Evolutionary conservation across 228 moss, liverwort and hornwort genomes (phyloP), one percentile per base, ranked within the genome.

Genomic region (Sphagnum magellanicum): DNA sequence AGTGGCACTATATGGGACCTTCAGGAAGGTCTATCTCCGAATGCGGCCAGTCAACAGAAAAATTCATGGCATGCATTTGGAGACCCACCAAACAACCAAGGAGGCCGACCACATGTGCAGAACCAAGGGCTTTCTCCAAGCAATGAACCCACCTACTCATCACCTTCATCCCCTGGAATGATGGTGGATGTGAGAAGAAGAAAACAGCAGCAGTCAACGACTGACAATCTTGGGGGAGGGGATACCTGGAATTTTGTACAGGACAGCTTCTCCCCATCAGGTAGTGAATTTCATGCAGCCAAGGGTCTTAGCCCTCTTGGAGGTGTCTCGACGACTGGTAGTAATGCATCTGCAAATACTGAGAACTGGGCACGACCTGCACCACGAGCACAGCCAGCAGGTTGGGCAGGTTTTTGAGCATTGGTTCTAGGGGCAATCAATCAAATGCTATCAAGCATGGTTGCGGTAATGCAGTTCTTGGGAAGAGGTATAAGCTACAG

Each of bases 1-100:
- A 82, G 81, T 72, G 97, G 90, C 76, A 88, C 97, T 4, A 93
- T 98, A 53, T 93, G 97, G 97, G 97, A 98, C 70, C 88, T 93
- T 52, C 97, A 98, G 79, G 91, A 98, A 63, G 97, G 97, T 48
- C 79, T 98, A 50, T 83, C 97, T 67, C 76, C 86, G 14, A 51
- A 16, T 13, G 67, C 17, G 13, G 50, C 70, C 61, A 79, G 46
- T 46, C 72, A 68, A 49, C 89, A 91, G 50, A 74, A 81, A 59
- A 74, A 50, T 11, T 68, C 79, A 8, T 95, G 95, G 95, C 90
- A 92, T 71, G 87, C 95, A 8, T 95, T 95, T 63, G 76, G 79
- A 63, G 86, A 88, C 64, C 60, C 87, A 32, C 69, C 74, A 1
- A 84, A 82, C 32, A 32, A 32, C 32, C 32, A 32, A 55, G 71